Percentiles rank a stretch among this genome's conserved stretches.
Evolutionary conservation across 2,329 filamentous ascomycete genomes (phyloP).

Genomic region (Trichophyton rubrum): DNA sequence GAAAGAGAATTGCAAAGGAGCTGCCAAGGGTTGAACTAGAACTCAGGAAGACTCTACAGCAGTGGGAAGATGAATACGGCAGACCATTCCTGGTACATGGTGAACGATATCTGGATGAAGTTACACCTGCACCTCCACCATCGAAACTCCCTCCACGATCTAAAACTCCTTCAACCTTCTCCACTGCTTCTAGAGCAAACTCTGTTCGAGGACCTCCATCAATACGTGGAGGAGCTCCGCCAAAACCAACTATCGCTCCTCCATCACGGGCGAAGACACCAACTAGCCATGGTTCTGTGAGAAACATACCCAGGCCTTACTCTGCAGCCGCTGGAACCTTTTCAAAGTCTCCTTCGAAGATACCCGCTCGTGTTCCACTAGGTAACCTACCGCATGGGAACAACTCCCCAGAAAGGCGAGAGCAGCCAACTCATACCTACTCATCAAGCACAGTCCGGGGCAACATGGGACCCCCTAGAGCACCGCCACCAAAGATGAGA

Average conservation of each 20-base stretch:
- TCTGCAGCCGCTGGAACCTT: conserved; percentile 4
- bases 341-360: conserved; percentile 36
- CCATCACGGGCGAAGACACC: conserved; percentile 36
- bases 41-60: conserved; percentile 66
- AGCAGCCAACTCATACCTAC: conserved; percentile 33
- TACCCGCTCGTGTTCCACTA: conserved; percentile 36
- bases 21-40: conserved; percentile 81
- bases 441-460: conserved; percentile 34
- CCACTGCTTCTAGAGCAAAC: conserved; percentile 20
- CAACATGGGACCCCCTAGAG: conserved; percentile 44
- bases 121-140: conserved; percentile 54
- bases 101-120: conserved; percentile 73
- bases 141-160: conserved; percentile 48
- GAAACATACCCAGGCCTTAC: neutral
- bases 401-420: conserved; percentile 68
- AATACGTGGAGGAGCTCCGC: conserved; percentile 26
- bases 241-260: conserved; percentile 27
- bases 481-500: conserved; percentile 85
- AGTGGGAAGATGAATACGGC: conserved; percentile 89
- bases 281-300: conserved; percentile 19
- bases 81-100: conserved; percentile 88
- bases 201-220: conserved; percentile 19
- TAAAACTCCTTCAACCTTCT: conserved; percentile 33
- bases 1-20: conserved; percentile 92
- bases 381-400: conserved; percentile 39